phyloP scores from a whole-genome alignment of 768 basidiomycete genomes.

The Boletus barrowsii region DNA sequence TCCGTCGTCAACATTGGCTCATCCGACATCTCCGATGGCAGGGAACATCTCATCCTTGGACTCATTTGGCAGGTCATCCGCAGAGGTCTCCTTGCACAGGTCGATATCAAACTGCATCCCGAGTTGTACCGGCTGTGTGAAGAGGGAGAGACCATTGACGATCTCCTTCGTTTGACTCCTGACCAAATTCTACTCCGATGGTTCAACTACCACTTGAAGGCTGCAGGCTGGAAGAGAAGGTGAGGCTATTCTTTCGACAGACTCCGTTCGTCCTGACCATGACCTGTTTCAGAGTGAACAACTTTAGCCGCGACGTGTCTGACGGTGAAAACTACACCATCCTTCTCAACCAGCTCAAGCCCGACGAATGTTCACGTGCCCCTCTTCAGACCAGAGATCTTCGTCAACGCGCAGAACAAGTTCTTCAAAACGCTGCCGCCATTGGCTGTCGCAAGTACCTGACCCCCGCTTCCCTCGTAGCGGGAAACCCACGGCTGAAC shows the following conservation, averaged over 20 bases:
- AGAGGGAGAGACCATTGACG: constrained; percentile 96
- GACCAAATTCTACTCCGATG: constrained; percentile 97
- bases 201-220: constrained; percentile 99
- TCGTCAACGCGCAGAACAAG: constrained; percentile 84
- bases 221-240: constrained; percentile 88
- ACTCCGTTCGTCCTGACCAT: background rate
- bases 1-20: constrained; percentile 99
- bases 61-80: constrained; percentile 99
- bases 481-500: constrained; percentile 96
- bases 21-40: constrained; percentile 84
- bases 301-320: constrained; percentile 95
- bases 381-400: constrained; percentile 86
- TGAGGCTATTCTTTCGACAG: constrained; percentile 26
- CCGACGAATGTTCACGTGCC: constrained; percentile 85
- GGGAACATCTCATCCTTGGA: constrained; percentile 95
- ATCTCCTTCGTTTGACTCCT: constrained; percentile 88
- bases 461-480: constrained; percentile 83
- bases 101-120: constrained; percentile 97
- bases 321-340: constrained; percentile 98
- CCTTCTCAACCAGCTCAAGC: constrained; percentile 92
- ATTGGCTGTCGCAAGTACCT: constrained; percentile 97
- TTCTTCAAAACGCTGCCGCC: constrained; percentile 88
- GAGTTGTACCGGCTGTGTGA: constrained; percentile 95
- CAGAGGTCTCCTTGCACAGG: constrained; percentile 86
- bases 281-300: constrained; percentile 69